A percentile compares a stretch with the other conserved stretches of the same genome.
Evolutionary conservation across 495 filamentous ascomycete species (phyloP).

Genomic region (Hypoxylon perforatum): DNA sequence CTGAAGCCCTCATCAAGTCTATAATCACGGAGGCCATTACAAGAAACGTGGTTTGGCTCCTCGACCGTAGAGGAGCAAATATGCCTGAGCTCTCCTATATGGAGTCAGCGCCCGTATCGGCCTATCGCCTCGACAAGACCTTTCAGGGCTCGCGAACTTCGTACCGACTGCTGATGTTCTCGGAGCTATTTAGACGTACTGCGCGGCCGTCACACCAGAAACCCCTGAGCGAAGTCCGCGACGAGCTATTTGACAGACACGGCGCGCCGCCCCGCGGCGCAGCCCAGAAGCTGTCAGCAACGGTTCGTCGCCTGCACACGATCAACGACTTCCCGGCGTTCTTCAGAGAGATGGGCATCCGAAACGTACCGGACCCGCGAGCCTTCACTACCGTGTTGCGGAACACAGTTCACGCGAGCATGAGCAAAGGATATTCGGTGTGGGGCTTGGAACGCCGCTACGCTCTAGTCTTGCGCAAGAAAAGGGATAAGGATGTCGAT

Average conservation of each 20-base stretch:
- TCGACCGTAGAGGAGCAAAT: conserved; percentile 52
- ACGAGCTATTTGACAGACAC: conserved; percentile 59
- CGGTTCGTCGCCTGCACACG: conserved; percentile 56
- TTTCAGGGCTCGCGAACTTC: conserved; percentile 59
- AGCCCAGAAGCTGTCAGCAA: conserved; percentile 51
- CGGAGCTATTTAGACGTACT: conserved; percentile 59
- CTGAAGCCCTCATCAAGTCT: conserved; percentile 50
- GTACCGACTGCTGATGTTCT: conserved; percentile 65
- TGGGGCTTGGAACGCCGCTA: conserved; percentile 3
- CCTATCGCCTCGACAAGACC: conserved; percentile 60
- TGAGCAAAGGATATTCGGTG: conserved; percentile 55
- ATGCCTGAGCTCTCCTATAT: conserved; percentile 60
- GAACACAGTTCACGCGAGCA: conserved; percentile 51
- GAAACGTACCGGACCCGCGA: conserved; percentile 27
- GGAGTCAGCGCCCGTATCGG: conserved; percentile 51
- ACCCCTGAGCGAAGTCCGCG: conserved; percentile 50
- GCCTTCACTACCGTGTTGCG: conserved; percentile 54
- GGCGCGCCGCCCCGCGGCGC: conserved; percentile 57
- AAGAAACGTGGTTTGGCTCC: conserved; percentile 65
- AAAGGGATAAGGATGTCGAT: conserved; percentile 8
- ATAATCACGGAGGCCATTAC: conserved; percentile 62
- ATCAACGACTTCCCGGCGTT: conserved; percentile 58
- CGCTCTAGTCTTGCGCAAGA: conserved; percentile 8
- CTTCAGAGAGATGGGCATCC: conserved; percentile 56
- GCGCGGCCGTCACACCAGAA: conserved; percentile 52